Base-by-base conservation (phyloP, 2,329 filamentous ascomycete species). In the Talaromyces sp. region DNA sequence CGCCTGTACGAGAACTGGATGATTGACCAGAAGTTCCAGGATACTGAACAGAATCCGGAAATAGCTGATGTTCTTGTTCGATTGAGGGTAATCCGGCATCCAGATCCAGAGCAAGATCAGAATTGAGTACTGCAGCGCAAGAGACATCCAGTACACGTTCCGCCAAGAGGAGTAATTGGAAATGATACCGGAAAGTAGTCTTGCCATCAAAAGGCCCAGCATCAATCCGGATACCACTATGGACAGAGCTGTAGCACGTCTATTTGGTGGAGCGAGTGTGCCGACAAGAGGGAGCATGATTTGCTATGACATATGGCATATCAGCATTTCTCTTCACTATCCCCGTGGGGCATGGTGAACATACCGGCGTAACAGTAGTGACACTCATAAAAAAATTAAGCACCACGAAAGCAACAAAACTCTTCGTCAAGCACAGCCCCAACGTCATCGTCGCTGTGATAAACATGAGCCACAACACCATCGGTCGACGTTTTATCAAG, bases 261-360 rank as follows among this genome's bases (percentile, higher is more conserved):
- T 82, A 41, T 85, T 75, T 0, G 83, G 78, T 0, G 89, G 88
- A 0, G 89, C 89, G 17, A 93, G 84, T 65, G 93, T 89, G 2
- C 89, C 88, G 0, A 92, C 88, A 0, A 94, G 77, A 0, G 89
- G 89, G 15, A 94, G 84, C 88, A 94, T 90, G 56, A 88, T 75
- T 70, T 88, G 85, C 11, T 70, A 28, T 58, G 56, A 36, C 63
- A 69, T 70, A 28, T 58, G 56, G 33, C 63, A 69, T 61, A 2
- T 89, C 89, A 5, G 89, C 93, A 2, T 92, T 88, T 0, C 89
- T 93, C 2, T 87, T 86, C 15, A 88, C 15, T 15, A n/a, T 8
- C n/a, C 13, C 6, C 9, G 0, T 40, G n/a, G 25, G n/a, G 31
- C 2, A 4, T 9, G 31, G 31, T 36, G 17, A 5, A 58, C 61